Conservation (phyloP, 139 green algal species). For the Pedinophyceae sp. region DNA sequence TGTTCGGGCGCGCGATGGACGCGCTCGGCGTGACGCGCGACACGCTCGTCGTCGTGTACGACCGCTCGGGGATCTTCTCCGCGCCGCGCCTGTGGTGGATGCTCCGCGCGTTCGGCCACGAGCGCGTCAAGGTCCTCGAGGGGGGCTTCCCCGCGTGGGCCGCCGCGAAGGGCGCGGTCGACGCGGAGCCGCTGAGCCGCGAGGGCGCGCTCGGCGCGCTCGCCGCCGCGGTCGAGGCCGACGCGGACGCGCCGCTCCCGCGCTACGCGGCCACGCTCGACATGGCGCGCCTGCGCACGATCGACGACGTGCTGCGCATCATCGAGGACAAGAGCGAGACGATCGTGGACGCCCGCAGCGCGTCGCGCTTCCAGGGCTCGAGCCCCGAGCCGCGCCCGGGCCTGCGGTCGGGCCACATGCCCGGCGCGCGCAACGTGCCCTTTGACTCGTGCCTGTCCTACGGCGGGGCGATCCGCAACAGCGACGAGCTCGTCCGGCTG, state of each 20-base stretch:
- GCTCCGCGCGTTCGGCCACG: slow-evolving; percentile 23
- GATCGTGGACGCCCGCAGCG: slow-evolving; percentile 63
- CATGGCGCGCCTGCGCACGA: too few species aligned
- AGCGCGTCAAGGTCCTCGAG: slow-evolving; percentile 66
- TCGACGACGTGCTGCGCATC: too few species aligned
- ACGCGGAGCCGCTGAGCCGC: slow-evolving; percentile 13
- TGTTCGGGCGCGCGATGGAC: slow-evolving; percentile 66
- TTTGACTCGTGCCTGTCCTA: slow-evolving; percentile 44
- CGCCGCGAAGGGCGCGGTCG: slow-evolving; percentile 23
- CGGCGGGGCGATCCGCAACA: slow-evolving; percentile 25
- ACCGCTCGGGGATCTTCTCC: slow-evolving; percentile 72
- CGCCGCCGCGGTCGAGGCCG: not conserved
- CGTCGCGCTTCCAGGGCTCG: slow-evolving; percentile 46
- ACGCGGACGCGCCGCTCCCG: not conserved
- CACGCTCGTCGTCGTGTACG: slow-evolving; percentile 73
- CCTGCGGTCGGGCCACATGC: slow-evolving; percentile 67
- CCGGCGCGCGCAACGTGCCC: slow-evolving; percentile 54
- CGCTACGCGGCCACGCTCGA: too few species aligned
- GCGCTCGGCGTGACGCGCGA: slow-evolving; percentile 51
- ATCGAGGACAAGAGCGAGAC: slow-evolving; percentile 22
- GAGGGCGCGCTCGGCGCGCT: slow-evolving; percentile 17
- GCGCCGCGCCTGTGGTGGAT: slow-evolving; percentile 81
- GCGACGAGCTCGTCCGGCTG: slow-evolving; percentile 31
- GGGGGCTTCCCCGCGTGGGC: slow-evolving; percentile 73
- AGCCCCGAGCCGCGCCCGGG: slow-evolving; percentile 64